phyloP scores from a whole-genome alignment of 169 alveolate genomes.

The Eimeria tenella region DNA sequence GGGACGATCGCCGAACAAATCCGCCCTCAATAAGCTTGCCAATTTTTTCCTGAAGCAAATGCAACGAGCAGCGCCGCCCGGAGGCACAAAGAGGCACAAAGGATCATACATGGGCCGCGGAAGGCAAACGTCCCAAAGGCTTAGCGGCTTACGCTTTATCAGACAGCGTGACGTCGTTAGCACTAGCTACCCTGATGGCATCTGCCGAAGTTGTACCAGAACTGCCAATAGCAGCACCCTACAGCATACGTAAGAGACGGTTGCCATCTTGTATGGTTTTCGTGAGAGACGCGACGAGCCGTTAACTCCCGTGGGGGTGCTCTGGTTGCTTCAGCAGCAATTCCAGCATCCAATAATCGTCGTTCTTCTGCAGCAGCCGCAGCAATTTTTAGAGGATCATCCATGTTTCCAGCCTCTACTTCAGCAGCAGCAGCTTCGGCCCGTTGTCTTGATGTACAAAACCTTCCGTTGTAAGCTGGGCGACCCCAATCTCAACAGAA shows the following conservation, averaged over 20 bases:
- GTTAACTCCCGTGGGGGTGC: conserved; percentile 23
- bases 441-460: neutral
- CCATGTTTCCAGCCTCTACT: neutral
- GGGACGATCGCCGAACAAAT: conserved; percentile 33
- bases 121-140: no score
- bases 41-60: conserved; percentile 1
- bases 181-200: neutral
- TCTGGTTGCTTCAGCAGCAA: conserved; percentile 37
- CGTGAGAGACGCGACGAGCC: conserved; percentile 8
- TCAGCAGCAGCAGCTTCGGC: neutral
- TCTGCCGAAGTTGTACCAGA: neutral
- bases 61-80: neutral
- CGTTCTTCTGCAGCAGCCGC: conserved; percentile 47
- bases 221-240: neutral
- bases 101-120: neutral
- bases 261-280: conserved; percentile 15
- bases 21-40: conserved; percentile 9
- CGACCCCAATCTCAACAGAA: neutral
- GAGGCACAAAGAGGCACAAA: neutral
- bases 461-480: conserved; percentile 1
- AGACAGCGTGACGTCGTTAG: neutral
- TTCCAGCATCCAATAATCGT: conserved; percentile 44
- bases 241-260: conserved; percentile 12
- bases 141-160: no score
- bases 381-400: neutral